Evolutionary conservation across 768 basidiomycete species (phyloP).

Genomic region (Wakefieldia striispora): DNA sequence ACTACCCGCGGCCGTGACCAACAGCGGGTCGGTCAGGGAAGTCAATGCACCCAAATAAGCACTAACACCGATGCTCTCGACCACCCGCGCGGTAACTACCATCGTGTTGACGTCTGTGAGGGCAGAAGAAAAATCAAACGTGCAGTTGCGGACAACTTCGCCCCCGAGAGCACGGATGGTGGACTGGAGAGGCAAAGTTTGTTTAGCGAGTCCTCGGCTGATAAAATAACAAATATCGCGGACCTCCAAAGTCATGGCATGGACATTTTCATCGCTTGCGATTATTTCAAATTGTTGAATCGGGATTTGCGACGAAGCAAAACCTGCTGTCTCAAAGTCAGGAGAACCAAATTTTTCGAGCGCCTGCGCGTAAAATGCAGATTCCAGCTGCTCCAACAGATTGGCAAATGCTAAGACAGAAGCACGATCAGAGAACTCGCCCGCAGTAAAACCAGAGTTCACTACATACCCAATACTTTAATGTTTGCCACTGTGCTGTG

Average conservation of each 20-base stretch:
- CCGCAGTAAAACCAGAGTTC: not conserved
- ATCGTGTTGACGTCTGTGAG: slow-evolving; percentile 67
- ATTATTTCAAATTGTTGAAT: slow-evolving; percentile 62
- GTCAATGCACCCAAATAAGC: slow-evolving; percentile 77
- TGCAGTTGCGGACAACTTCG: slow-evolving; percentile 53
- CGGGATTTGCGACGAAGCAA: slow-evolving; percentile 50
- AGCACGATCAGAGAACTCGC: not conserved
- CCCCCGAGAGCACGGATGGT: slow-evolving; percentile 55
- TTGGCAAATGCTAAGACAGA: slow-evolving; percentile 61
- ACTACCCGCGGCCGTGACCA: slow-evolving; percentile 65
- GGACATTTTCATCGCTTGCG: slow-evolving; percentile 59
- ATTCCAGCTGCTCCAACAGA: slow-evolving; percentile 73
- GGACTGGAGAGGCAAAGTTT: slow-evolving; percentile 27
- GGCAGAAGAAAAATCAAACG: slow-evolving; percentile 64
- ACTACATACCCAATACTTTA: slow-evolving; percentile 57
- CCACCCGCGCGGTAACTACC: slow-evolving; percentile 66
- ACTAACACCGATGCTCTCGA: slow-evolving; percentile 73
- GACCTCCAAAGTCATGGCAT: slow-evolving; percentile 55
- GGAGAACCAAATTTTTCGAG: slow-evolving; percentile 59
- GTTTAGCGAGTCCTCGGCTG: not conserved
- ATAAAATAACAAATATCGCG: slow-evolving; percentile 1
- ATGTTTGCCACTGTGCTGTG: slow-evolving; percentile 21
- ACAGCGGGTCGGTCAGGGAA: slow-evolving; percentile 55
- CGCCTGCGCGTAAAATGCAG: slow-evolving; percentile 64
- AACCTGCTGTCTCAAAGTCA: slow-evolving; percentile 68